Evolutionary conservation across 1,284 basidiomycete genomes (phyloP).

Genomic region (Cryptococcus sp.): DNA sequence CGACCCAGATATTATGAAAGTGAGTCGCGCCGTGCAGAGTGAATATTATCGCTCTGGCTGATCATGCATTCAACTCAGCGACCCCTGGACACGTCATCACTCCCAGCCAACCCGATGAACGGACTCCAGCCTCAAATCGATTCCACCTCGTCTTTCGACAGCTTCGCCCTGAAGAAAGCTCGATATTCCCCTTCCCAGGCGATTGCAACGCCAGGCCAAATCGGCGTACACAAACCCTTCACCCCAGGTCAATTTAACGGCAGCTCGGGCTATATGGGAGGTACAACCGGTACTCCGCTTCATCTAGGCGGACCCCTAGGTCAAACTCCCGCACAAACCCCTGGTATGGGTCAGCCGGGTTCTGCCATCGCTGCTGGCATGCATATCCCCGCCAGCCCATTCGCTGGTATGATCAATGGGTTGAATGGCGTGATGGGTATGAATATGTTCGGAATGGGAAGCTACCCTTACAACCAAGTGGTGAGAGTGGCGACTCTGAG

Average conservation of each 20-base stretch:
- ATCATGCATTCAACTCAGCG: conserved; percentile 30
- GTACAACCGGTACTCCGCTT: conserved; percentile 8
- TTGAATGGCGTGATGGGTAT: conserved; percentile 29
- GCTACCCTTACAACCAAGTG: conserved; percentile 35
- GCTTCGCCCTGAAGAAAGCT: conserved; percentile 75
- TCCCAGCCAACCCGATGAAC: conserved; percentile 36
- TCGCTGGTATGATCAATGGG: conserved; percentile 57
- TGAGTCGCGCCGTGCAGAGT: conserved; percentile 20
- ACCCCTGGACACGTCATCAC: conserved; percentile 62
- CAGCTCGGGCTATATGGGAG: conserved; percentile 10
- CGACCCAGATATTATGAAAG: conserved; percentile 45
- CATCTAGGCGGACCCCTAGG: conserved; percentile 19
- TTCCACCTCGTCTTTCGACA: conserved; percentile 63
- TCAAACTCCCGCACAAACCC: conserved; percentile 18
- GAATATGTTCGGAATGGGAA: conserved; percentile 30
- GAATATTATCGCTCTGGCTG: background rate
- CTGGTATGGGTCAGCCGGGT: conserved; percentile 16
- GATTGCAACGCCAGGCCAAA: conserved; percentile 53
- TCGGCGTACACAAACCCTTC: conserved; percentile 40
- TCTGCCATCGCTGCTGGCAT: conserved; percentile 8
- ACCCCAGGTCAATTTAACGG: conserved; percentile 52
- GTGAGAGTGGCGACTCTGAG: conserved; percentile 17
- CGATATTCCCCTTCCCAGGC: conserved; percentile 66
- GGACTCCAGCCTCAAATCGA: conserved; percentile 32
- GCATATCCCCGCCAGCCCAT: conserved; percentile 43